A percentile compares a stretch with the other conserved stretches of the same genome.
Evolutionary conservation across 306 rosid species (phyloP).

Genomic region (Citrullus amarus): DNA sequence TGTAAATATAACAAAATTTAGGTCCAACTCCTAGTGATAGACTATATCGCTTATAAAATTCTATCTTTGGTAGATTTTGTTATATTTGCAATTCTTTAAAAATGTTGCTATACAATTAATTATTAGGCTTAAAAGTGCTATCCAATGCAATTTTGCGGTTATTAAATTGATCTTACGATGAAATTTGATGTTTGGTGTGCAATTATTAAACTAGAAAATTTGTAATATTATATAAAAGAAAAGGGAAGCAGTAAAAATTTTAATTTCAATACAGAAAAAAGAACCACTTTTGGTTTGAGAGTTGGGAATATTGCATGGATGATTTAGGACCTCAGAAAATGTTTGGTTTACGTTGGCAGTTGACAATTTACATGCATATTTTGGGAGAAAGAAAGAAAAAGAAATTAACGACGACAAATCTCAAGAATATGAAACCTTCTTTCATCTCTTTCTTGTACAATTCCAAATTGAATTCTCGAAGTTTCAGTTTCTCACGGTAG

Average conservation of each 20-base stretch:
- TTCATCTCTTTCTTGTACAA: slow-evolving; percentile 17
- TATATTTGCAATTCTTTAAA: no score
- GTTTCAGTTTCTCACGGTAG: slow-evolving; percentile 2
- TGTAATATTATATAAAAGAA: not conserved
- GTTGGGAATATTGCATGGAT: not conserved
- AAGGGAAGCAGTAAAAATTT: not conserved
- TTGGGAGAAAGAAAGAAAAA: not conserved
- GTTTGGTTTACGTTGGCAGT: slow-evolving; percentile 31
- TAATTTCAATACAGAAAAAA: not conserved
- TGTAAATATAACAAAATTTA: no score
- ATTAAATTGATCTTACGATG: no score
- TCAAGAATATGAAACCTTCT: slow-evolving; percentile 12
- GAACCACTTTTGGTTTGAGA: not conserved
- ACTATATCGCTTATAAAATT: no score
- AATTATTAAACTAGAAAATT: not conserved
- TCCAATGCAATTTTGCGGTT: no score
- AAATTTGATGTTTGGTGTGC: no score
- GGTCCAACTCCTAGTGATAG: no score
- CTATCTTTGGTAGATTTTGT: no score
- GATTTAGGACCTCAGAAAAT: slow-evolving; percentile 43
- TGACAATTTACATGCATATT: not conserved
- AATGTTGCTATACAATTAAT: no score
- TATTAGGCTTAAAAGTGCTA: no score
- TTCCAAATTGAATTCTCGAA: slow-evolving; percentile 17
- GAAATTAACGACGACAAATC: not conserved